These are phyloP conservation scores for Prunus davidiana DNA, from an alignment of 306 rosid species.

Conservation along the genomic window DNA sequence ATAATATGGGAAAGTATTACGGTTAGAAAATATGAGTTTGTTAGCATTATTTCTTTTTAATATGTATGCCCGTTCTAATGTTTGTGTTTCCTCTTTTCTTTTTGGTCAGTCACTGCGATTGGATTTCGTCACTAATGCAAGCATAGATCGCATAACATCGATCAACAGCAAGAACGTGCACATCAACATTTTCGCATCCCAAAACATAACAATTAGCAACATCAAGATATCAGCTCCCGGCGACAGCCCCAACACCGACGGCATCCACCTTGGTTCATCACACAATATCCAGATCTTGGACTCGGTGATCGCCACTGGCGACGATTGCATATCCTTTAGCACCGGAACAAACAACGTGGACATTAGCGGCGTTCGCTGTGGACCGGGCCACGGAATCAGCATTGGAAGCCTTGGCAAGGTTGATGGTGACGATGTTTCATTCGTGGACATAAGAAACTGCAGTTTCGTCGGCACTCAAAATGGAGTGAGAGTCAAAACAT, in stretches of 20 bases:
- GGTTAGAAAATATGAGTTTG: too few species aligned
- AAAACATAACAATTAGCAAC: not conserved
- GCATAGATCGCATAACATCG: conserved; percentile 1
- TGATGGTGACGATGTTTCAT: not conserved
- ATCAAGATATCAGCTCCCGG: conserved; percentile 24
- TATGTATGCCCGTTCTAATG: conserved; percentile 17
- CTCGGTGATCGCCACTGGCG: conserved; percentile 18
- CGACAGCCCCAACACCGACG: conserved; percentile 30
- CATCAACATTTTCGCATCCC: conserved; percentile 9
- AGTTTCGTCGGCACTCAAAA: conserved; percentile 30
- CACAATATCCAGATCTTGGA: not conserved
- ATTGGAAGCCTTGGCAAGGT: conserved; percentile 31
- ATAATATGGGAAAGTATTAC: too few species aligned
- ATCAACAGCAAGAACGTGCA: conserved; percentile 35
- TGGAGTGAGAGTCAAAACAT: conserved; percentile 38
- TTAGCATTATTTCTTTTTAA: conserved; percentile 27
- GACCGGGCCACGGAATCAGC: conserved; percentile 46
- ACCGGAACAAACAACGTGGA: not conserved
- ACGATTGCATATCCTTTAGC: conserved; percentile 36
- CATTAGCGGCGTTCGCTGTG: conserved; percentile 14
- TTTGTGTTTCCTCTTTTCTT: not conserved
- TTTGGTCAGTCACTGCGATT: conserved; percentile 23
- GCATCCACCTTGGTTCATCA: conserved; percentile 10
- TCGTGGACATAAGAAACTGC: conserved; percentile 3
- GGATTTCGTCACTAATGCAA: conserved; percentile 10